Percentiles rank a stretch among this genome's conserved stretches.
phyloP scores from a whole-genome alignment of 768 basidiomycete species.

The Tricholoma bakamatsutake region DNA sequence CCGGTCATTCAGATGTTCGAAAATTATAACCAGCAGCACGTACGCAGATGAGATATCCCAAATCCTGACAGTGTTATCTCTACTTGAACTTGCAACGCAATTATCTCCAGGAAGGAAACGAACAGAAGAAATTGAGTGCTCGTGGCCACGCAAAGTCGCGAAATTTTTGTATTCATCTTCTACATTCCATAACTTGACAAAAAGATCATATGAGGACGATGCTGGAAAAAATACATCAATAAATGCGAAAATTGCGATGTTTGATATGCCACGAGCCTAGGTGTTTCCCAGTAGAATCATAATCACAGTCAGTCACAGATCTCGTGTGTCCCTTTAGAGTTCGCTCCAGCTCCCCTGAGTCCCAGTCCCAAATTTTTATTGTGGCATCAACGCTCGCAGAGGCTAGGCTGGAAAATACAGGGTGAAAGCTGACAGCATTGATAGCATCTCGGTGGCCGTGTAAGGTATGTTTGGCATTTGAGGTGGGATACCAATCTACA shows the following conservation, averaged over 20 bases:
- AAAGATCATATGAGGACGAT: slow-evolving; percentile 20
- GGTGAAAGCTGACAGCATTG: slow-evolving; percentile 62
- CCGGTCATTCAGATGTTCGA: neutral
- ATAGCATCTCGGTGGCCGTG: slow-evolving; percentile 52
- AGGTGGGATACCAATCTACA: slow-evolving; percentile 48
- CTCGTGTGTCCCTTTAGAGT: slow-evolving; percentile 74
- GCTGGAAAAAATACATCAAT: slow-evolving; percentile 6
- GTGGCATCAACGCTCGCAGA: slow-evolving; percentile 64
- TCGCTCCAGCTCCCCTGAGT: slow-evolving; percentile 68
- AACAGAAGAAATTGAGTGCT: slow-evolving; percentile 66
- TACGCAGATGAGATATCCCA: slow-evolving; percentile 68
- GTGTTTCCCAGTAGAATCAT: slow-evolving; percentile 58
- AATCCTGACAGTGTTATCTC: slow-evolving; percentile 62
- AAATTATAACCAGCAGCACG: slow-evolving; percentile 15
- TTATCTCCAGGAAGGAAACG: slow-evolving; percentile 68
- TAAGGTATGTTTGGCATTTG: slow-evolving; percentile 39
- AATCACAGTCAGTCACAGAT: slow-evolving; percentile 63
- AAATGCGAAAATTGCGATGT: no score
- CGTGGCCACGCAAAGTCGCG: slow-evolving; percentile 52
- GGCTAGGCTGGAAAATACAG: slow-evolving; percentile 59
- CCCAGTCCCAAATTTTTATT: slow-evolving; percentile 79
- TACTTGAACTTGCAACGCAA: slow-evolving; percentile 58
- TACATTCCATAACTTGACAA: slow-evolving; percentile 37
- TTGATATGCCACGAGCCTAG: slow-evolving; percentile 38
- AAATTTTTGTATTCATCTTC: slow-evolving; percentile 22